Conservation (phyloP, 176 grass and related monocot species). For the Canna indica region DNA sequence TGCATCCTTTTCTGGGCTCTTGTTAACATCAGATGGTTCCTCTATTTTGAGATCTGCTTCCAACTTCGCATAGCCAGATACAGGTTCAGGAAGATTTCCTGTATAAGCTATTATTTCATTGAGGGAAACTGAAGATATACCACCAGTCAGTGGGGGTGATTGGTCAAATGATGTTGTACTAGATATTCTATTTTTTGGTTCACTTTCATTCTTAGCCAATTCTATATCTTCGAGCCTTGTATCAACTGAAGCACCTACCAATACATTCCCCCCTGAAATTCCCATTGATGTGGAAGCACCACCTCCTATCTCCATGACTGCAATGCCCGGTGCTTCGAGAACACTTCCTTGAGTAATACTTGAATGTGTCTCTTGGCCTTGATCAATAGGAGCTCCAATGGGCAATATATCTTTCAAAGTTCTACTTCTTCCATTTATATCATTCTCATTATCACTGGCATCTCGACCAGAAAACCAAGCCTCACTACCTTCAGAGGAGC, state of each 20-base stretch:
- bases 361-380: not conserved
- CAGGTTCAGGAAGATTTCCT: constrained; percentile 23
- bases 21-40: constrained; percentile 30
- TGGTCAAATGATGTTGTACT: constrained; percentile 21
- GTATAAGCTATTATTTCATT: constrained; percentile 10
- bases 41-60: constrained; percentile 29
- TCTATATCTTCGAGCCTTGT: constrained; percentile 18
- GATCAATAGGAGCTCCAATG: constrained; percentile 16
- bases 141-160: constrained; percentile 12
- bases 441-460: constrained; percentile 36
- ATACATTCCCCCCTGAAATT: constrained; percentile 17
- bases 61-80: constrained; percentile 14
- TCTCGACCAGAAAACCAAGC: constrained; percentile 78
- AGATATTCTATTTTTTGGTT: constrained; percentile 27
- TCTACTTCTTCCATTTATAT: constrained; percentile 8
- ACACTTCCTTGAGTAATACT: constrained; percentile 2
- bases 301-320: not conserved
- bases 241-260: constrained; percentile 23
- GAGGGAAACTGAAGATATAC: constrained; percentile 20
- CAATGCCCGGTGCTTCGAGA: not conserved
- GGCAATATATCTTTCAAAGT: constrained; percentile 12
- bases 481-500: constrained; percentile 62
- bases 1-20: constrained; percentile 29
- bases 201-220: constrained; percentile 10
- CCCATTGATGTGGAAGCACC: not conserved